phyloP scores from a whole-genome alignment of 371 early-diverging fungal species.

The Zopfochytrium polystomum region DNA sequence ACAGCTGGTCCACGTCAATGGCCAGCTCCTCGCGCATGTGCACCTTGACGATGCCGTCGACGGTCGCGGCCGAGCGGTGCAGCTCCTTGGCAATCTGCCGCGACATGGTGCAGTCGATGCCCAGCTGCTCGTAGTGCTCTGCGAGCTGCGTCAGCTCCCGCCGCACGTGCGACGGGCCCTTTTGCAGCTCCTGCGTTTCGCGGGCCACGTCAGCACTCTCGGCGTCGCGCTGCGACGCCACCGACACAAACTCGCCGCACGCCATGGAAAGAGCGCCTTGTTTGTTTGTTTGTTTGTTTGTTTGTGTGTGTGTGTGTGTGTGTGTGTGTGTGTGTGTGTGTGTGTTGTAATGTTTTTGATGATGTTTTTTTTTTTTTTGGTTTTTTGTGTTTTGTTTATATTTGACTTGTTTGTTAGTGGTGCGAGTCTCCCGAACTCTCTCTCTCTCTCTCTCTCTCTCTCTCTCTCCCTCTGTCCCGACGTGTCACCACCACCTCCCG shows the following conservation, averaged over 20 bases:
- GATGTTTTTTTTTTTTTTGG: no score
- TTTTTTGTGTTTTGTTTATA: no score
- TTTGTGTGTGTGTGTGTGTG: no score
- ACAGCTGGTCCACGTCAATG: conserved; percentile 38
- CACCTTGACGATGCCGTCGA: conserved; percentile 35
- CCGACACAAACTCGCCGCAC: conserved; percentile 37
- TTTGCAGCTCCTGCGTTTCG: conserved; percentile 34
- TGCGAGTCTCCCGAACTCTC: no score
- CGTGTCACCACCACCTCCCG: no score
- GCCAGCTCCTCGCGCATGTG: conserved; percentile 44
- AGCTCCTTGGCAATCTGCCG: conserved; percentile 33
- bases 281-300: no score
- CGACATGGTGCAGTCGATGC: conserved; percentile 36
- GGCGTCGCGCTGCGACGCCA: conserved; percentile 42
- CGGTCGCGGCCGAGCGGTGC: conserved; percentile 19
- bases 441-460: no score
- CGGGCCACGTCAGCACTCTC: conserved; percentile 38
- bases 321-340: no score
- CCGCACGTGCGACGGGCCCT: conserved; percentile 25
- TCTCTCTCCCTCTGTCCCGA: no score
- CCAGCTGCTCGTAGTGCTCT: conserved; percentile 6
- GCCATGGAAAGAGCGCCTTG: no score
- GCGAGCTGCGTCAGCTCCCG: conserved; percentile 37
- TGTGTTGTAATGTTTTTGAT: no score
- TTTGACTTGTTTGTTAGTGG: no score